These are phyloP conservation scores for Colletotrichum spinosum DNA, from an alignment of 2,329 filamentous ascomycete genomes.

Conservation along the genomic window DNA sequence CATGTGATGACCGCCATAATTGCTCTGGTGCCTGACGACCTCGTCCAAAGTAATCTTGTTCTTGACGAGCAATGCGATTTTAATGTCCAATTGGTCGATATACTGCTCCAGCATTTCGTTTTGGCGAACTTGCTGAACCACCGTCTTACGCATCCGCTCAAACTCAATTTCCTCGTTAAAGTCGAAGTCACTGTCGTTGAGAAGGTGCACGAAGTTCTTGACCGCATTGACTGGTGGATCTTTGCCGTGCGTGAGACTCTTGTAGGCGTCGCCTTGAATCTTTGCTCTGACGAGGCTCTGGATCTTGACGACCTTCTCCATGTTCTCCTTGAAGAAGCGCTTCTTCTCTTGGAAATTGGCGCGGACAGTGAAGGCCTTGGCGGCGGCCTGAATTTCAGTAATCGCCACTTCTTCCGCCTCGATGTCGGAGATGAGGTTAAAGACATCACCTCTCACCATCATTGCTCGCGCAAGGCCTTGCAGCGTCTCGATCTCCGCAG, in stretches of 20 bases:
- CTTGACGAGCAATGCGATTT: conserved; percentile 97
- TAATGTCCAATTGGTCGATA: conserved; percentile 98
- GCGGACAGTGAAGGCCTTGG: conserved; percentile 80
- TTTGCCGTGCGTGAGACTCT: conserved; percentile 94
- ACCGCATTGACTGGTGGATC: conserved; percentile 97
- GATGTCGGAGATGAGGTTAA: conserved; percentile 78
- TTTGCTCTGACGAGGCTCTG: conserved; percentile 96
- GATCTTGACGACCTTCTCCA: conserved; percentile 98
- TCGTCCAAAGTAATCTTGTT: conserved; percentile 99
- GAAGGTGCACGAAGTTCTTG: conserved; percentile 96
- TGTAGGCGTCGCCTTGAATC: conserved; percentile 97
- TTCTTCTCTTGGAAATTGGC: conserved; percentile 85
- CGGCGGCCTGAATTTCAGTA: conserved; percentile 78
- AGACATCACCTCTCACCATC: conserved; percentile 80
- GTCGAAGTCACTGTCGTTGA: conserved; percentile 98
- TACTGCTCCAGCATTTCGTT: conserved; percentile 98
- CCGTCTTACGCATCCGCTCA: conserved; percentile 92
- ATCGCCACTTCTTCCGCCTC: conserved; percentile 86
- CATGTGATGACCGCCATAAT: conserved; percentile 90
- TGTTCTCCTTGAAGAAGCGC: conserved; percentile 92
- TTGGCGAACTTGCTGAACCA: conserved; percentile 95
- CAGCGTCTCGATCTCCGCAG: conserved; percentile 74
- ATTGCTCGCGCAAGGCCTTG: conserved; percentile 85
- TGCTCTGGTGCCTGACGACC: conserved; percentile 95
- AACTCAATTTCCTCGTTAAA: conserved; percentile 99